Percentiles rank a stretch among this genome's conserved stretches.
These are phyloP conservation scores for Mortierella sp. DNA, from an alignment of 371 early-diverging fungal genomes.

Conservation along the genomic window DNA sequence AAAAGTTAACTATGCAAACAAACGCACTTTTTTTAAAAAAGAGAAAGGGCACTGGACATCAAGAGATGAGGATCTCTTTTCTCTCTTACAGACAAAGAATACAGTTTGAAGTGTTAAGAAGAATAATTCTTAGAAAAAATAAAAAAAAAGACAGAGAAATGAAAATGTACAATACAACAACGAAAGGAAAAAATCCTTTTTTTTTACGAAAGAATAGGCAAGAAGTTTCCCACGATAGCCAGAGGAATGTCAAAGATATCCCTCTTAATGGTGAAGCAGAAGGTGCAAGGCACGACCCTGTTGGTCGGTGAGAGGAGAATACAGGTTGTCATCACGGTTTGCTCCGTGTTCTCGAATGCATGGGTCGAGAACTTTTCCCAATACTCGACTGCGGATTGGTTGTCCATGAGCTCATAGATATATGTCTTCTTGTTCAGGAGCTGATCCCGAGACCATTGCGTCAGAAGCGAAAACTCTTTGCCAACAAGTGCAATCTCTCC, in stretches of 20 bases:
- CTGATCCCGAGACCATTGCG: conserved; percentile 85
- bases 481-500: conserved; percentile 93
- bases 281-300: conserved; percentile 81
- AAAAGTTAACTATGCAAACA: too few relatives aligned
- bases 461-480: conserved; percentile 90
- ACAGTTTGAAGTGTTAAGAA: too few relatives aligned
- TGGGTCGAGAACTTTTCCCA: conserved; percentile 93
- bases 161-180: neutral
- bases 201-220: conserved; percentile 44
- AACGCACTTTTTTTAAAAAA: too few relatives aligned
- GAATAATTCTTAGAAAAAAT: too few relatives aligned
- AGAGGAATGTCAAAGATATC: conserved; percentile 93
- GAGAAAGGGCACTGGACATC: too few relatives aligned
- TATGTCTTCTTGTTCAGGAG: conserved; percentile 78
- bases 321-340: conserved; percentile 83
- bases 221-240: conserved; percentile 81
- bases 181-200: neutral
- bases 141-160: conserved; percentile 4
- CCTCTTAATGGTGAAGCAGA: conserved; percentile 92
- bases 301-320: conserved; percentile 74
- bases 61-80: too few relatives aligned
- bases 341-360: conserved; percentile 89
- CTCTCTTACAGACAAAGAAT: too few relatives aligned
- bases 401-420: conserved; percentile 93
- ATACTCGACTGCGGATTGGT: conserved; percentile 87